A percentile compares a stretch with the other conserved stretches of the same genome.
phyloP scores from a whole-genome alignment of 345 rosid species.

The Melaleuca alternifolia region DNA sequence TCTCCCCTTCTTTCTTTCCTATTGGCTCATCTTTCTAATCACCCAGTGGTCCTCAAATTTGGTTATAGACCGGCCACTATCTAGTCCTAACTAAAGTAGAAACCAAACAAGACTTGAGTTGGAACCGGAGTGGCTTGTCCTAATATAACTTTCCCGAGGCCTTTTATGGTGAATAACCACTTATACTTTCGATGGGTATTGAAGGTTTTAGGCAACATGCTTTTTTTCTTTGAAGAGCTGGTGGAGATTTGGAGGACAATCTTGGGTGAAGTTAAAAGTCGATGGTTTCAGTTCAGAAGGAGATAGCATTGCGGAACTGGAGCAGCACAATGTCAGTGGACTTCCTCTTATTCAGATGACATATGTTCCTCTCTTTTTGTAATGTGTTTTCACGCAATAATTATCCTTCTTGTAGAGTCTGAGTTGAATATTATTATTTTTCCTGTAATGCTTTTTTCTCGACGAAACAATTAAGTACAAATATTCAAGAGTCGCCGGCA shows the following conservation, averaged over 20 bases:
- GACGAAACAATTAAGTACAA: background rate
- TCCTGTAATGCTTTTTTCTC: background rate
- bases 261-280: background rate
- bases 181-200: background rate
- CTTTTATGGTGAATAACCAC: background rate
- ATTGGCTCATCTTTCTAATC: too few relatives aligned
- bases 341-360: background rate
- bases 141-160: too few relatives aligned
- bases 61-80: too few relatives aligned
- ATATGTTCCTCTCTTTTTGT: too few relatives aligned
- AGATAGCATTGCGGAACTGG: background rate
- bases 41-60: too few relatives aligned
- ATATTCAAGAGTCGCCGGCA: background rate
- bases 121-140: too few relatives aligned
- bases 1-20: too few relatives aligned
- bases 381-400: background rate
- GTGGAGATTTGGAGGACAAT: background rate
- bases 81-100: too few relatives aligned
- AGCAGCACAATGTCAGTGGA: background rate
- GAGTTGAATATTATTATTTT: background rate
- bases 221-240: background rate
- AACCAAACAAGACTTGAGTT: too few relatives aligned
- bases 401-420: background rate
- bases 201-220: background rate
- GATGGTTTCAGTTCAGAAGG: background rate